Conservation (phyloP, 371 early-diverging fungal genomes). For the Smittium mucronatum region DNA sequence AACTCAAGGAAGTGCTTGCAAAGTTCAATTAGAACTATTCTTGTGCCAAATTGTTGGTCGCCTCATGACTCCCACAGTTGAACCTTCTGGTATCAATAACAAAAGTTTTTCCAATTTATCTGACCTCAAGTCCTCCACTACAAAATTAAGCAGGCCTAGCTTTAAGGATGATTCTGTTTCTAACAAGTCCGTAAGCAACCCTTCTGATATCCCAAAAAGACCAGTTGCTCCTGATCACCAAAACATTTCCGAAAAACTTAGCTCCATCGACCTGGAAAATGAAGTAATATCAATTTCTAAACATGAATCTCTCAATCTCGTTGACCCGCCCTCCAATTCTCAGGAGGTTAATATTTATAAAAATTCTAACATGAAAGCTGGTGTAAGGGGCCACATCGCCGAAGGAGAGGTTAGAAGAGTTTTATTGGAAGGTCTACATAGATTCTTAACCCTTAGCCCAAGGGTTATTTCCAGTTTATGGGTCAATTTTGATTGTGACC, state of each 20-base stretch:
- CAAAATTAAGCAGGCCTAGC: background rate
- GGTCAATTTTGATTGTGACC: conserved; percentile 85
- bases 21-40: conserved; percentile 29
- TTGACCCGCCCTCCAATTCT: conserved; percentile 11
- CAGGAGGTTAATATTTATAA: conserved; percentile 27
- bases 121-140: background rate
- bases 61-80: conserved; percentile 23
- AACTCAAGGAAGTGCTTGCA: conserved; percentile 24
- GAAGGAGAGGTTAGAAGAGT: conserved; percentile 69
- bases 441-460: conserved; percentile 47
- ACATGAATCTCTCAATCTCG: background rate
- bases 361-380: conserved; percentile 31
- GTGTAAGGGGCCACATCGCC: conserved; percentile 38
- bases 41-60: conserved; percentile 26
- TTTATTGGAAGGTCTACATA: conserved; percentile 64
- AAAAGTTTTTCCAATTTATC: background rate
- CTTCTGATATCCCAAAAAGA: background rate
- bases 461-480: conserved; percentile 76
- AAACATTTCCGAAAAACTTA: background rate
- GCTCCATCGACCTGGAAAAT: background rate
- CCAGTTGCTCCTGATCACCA: background rate
- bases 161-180: background rate
- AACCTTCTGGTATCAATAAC: conserved; percentile 15
- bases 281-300: background rate
- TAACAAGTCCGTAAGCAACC: background rate